Evolutionary conservation across 441 rosid genomes (phyloP), one percentile per base, ranked within the genome.

Genomic region (Pelargonium australe): DNA sequence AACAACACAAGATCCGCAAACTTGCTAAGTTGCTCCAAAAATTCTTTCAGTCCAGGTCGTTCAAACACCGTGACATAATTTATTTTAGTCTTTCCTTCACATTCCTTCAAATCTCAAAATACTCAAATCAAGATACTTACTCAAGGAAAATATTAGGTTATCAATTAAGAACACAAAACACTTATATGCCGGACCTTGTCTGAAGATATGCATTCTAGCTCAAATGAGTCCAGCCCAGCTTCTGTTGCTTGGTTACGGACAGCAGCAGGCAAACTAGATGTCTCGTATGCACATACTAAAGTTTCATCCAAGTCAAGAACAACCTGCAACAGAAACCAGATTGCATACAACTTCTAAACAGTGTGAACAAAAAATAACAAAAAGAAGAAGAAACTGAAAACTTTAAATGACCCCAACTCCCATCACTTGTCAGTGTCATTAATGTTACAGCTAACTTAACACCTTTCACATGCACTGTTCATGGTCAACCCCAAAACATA

Each of bases 281-380:
- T 85, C 84, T 93, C 98, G 7, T 86, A 89, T 5, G 98, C 92
- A 65, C 96, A 89, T 20, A 93, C 88, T 61, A 93, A 81, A 43
- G 98, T 93, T 78, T 93, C 98, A 79, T 93, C 98, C 83, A 93
- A 85, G 76, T 91, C 98, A 9, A 93, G 89, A 77, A 93, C 97
- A 57, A 91, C 97, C 98, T 89, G 81, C 74, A 82, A 64, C 5
- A 49, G 13, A 49, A 49, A 13, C 57, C 57, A 2, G 13, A 49
- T 49, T 12, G 57, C 13, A 49, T 4, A 14, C 13, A 12, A 13
- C 5, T 11, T 10, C 3, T 47, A 47, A 47, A 47, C 55, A 47
- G 57, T 13, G 37, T 31, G 37, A 31, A 31, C 16, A 2, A 49
- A 49, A n/a, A 49, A 13, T n/a, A 49, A 49, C 57, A 49, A 49